Conservation (phyloP, 2,329 filamentous ascomycete genomes). For the Periconia digitata region DNA sequence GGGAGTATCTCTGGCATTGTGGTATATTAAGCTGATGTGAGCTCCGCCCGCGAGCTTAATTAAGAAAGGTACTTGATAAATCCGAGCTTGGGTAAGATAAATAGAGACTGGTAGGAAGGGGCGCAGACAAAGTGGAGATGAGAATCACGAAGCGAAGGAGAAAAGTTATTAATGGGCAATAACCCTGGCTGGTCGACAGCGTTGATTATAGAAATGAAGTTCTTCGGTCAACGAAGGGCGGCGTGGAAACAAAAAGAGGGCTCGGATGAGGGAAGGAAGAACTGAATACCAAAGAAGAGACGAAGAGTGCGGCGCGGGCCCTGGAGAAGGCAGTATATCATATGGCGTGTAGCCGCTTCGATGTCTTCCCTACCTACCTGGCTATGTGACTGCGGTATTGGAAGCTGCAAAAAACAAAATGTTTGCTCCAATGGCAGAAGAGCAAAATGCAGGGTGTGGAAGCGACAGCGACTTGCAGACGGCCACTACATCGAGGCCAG, state of each 20-base stretch:
- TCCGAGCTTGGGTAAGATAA: constrained; percentile 25
- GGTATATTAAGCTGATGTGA: constrained; percentile 40
- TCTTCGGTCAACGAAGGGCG: constrained; percentile 51
- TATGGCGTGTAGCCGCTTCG: constrained; percentile 37
- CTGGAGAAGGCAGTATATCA: constrained; percentile 30
- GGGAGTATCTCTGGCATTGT: constrained; percentile 51
- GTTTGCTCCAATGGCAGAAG: constrained; percentile 32
- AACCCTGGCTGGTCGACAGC: constrained; percentile 50
- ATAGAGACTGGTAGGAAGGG: constrained; percentile 16
- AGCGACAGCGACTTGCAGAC: constrained; percentile 35
- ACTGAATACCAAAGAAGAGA: constrained; percentile 38
- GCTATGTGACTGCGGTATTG: constrained; percentile 32
- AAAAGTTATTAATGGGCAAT: constrained; percentile 38
- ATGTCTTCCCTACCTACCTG: constrained; percentile 19
- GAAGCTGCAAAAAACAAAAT: constrained; percentile 29
- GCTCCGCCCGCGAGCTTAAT: constrained; percentile 40
- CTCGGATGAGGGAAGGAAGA: constrained; percentile 32
- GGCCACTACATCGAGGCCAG: constrained; percentile 38
- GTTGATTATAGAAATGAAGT: constrained; percentile 35
- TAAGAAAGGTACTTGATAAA: constrained; percentile 34
- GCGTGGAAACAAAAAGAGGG: constrained; percentile 19
- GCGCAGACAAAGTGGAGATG: constrained; percentile 16
- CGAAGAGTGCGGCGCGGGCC: constrained; percentile 29
- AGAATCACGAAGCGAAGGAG: constrained; percentile 23
- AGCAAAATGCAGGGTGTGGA: constrained; percentile 23